Evolutionary conservation across 345 rosid species (phyloP).

Genomic region (Eucalyptus fibrosa): DNA sequence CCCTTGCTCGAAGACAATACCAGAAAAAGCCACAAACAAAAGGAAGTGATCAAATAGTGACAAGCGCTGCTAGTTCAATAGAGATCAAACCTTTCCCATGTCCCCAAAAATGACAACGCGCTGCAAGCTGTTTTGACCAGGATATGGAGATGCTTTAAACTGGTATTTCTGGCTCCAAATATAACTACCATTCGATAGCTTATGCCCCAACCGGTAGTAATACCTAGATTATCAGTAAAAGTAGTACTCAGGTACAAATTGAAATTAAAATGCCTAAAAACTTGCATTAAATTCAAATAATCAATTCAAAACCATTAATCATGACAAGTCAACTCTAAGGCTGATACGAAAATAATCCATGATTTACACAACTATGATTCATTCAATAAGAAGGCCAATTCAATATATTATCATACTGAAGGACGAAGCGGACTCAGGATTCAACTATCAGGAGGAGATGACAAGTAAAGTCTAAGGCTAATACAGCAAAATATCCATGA

Average conservation of each 20-base stretch:
- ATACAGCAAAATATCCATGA: too few relatives aligned
- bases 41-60: not conserved
- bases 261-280: not conserved
- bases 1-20: not conserved
- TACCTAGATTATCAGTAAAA: constrained; percentile 2
- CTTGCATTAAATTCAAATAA: not conserved
- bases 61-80: not conserved
- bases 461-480: too few relatives aligned
- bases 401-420: not conserved
- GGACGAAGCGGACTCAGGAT: not conserved
- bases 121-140: constrained; percentile 85
- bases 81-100: constrained; percentile 25
- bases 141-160: constrained; percentile 71
- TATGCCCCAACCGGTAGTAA: constrained; percentile 20
- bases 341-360: not conserved
- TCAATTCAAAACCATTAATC: not conserved
- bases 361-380: not conserved
- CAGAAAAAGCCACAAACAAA: not conserved
- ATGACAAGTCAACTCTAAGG: not conserved
- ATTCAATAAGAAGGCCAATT: not conserved
- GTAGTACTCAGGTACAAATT: not conserved
- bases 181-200: not conserved
- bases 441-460: not conserved
- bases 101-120: constrained; percentile 77
- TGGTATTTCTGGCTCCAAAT: constrained; percentile 22